A percentile compares a stretch with the other conserved stretches of the same genome.
Evolutionary conservation across 2,329 filamentous ascomycete species (phyloP).

Genomic region (Pestalotiopsis sp.): DNA sequence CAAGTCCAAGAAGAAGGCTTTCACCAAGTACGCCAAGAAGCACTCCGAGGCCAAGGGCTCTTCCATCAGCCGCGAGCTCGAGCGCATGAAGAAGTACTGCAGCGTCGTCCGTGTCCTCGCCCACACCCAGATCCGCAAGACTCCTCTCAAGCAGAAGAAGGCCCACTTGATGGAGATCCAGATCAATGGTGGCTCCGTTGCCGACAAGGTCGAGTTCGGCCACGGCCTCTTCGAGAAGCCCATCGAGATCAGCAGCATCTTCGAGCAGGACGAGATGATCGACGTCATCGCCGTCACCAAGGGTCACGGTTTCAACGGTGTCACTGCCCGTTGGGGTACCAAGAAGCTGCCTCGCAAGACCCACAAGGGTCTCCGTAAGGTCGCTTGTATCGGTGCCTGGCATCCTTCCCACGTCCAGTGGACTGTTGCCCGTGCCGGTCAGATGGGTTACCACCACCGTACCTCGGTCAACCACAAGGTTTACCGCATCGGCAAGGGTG

Average conservation of each 20-base stretch:
- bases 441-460: slow-evolving; percentile 99
- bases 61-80: slow-evolving; percentile 93
- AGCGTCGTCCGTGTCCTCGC: slow-evolving; percentile 98
- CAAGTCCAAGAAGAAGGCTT: slow-evolving; percentile 99
- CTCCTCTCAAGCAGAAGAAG: slow-evolving; percentile 99
- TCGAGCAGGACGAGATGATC: slow-evolving; percentile 99
- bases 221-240: slow-evolving; percentile 99
- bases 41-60: slow-evolving; percentile 91
- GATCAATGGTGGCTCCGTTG: slow-evolving; percentile 94
- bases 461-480: slow-evolving; percentile 99
- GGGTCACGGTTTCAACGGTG: slow-evolving; percentile 98
- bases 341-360: slow-evolving; percentile 99
- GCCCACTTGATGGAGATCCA: slow-evolving; percentile 99
- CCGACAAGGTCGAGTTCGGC: slow-evolving; percentile 97
- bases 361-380: slow-evolving; percentile 99
- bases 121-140: slow-evolving; percentile 99
- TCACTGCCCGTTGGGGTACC: slow-evolving; percentile 97
- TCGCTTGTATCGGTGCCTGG: slow-evolving; percentile 99
- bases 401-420: slow-evolving; percentile 99
- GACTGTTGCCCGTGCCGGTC: slow-evolving; percentile 99
- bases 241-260: slow-evolving; percentile 88
- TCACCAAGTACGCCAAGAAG: slow-evolving; percentile 99
- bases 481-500: slow-evolving; percentile 95
- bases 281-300: slow-evolving; percentile 99
- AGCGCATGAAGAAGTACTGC: slow-evolving; percentile 99